Percentiles rank a stretch among this genome's conserved stretches.
These are phyloP conservation scores for Arabidopsis suecica DNA, from an alignment of 345 rosid species.

Conservation along the genomic window DNA sequence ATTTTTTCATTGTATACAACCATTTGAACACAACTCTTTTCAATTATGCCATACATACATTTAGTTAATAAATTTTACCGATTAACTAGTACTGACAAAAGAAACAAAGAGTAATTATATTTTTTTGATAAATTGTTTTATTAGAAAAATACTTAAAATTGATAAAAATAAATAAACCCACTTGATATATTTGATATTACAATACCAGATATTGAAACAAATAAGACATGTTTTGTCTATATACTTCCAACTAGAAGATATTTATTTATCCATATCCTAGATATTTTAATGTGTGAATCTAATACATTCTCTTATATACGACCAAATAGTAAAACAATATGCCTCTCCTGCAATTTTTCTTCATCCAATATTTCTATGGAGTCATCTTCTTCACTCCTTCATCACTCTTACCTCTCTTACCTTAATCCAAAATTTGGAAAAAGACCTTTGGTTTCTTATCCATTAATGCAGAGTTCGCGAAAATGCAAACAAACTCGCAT, in stretches of 20 bases:
- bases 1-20: too few species aligned
- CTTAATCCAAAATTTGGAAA: slow-evolving; percentile 31
- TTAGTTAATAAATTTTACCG: too few species aligned
- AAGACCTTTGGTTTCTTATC: slow-evolving; percentile 3
- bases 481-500: slow-evolving; percentile 30
- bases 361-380: slow-evolving; percentile 26
- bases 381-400: slow-evolving; percentile 38
- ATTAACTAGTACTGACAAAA: too few species aligned
- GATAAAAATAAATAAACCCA: background rate
- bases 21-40: too few species aligned
- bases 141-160: too few species aligned
- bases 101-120: too few species aligned
- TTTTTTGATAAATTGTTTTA: background rate
- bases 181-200: background rate
- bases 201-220: background rate
- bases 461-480: background rate
- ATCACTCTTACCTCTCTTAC: slow-evolving; percentile 28
- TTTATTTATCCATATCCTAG: slow-evolving; percentile 8
- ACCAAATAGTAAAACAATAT: slow-evolving; percentile 29
- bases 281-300: slow-evolving; percentile 38
- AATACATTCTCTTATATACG: slow-evolving; percentile 14
- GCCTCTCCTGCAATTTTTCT: slow-evolving; percentile 10
- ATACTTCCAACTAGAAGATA: slow-evolving; percentile 18
- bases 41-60: too few species aligned
- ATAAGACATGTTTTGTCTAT: background rate